Conservation (phyloP, 1,284 basidiomycete species). For the Phellopilus nigrolimitatus region DNA sequence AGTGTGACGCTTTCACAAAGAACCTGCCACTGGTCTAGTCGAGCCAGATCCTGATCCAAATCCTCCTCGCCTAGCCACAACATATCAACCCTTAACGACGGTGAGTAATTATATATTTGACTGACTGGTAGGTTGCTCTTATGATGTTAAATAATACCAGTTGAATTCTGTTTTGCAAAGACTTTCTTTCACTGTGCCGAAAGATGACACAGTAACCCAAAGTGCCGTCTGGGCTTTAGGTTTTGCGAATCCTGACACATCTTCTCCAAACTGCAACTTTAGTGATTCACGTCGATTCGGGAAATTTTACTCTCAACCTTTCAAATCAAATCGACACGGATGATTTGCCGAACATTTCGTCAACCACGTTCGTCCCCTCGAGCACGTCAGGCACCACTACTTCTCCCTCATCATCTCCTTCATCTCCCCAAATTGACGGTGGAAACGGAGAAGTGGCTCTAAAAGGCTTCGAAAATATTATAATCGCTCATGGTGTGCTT, state of each 20-base stretch:
- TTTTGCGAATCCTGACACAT: slow-evolving; percentile 37
- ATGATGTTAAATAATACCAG: slow-evolving; percentile 28
- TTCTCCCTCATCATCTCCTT: background rate
- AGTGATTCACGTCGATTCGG: slow-evolving; percentile 43
- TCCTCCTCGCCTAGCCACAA: slow-evolving; percentile 29
- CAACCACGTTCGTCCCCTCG: background rate
- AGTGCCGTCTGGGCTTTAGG: slow-evolving; percentile 55
- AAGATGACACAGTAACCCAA: slow-evolving; percentile 31
- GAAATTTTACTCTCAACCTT: slow-evolving; percentile 42
- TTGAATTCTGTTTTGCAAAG: too few species aligned
- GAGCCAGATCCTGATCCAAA: slow-evolving; percentile 45
- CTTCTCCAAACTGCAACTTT: slow-evolving; percentile 35
- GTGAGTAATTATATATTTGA: slow-evolving; percentile 34
- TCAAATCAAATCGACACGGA: slow-evolving; percentile 32
- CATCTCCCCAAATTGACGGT: background rate
- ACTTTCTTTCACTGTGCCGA: slow-evolving; percentile 37
- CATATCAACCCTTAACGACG: slow-evolving; percentile 23
- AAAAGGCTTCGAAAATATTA: slow-evolving; percentile 32
- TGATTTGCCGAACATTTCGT: slow-evolving; percentile 8
- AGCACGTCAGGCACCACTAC: background rate
- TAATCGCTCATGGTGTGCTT: slow-evolving; percentile 50
- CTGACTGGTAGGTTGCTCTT: slow-evolving; percentile 32
- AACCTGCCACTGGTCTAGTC: slow-evolving; percentile 36
- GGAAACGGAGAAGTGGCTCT: background rate
- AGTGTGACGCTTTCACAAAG: slow-evolving; percentile 42